Percentiles rank a stretch among this genome's conserved stretches.
Evolutionary conservation across 805 yeast species (phyloP).

Genomic region (Metschnikowia amazonensis): DNA sequence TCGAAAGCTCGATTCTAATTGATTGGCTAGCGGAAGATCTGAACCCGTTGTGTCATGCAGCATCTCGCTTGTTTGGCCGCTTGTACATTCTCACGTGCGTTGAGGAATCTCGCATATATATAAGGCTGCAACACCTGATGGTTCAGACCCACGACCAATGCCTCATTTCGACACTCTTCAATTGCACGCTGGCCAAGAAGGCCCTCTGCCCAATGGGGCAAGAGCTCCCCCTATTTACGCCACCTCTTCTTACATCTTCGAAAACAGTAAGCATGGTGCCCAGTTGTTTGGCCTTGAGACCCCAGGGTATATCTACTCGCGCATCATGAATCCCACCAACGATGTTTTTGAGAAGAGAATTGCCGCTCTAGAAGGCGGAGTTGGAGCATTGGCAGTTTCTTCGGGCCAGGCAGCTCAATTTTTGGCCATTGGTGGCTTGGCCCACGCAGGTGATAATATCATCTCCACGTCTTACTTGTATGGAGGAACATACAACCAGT

Average conservation of each 20-base stretch:
- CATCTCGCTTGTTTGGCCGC: neutral
- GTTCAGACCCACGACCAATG: constrained; percentile 19
- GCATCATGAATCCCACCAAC: constrained; percentile 89
- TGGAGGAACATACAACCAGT: constrained; percentile 96
- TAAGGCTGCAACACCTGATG: neutral
- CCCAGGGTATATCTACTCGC: constrained; percentile 82
- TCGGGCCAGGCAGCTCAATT: constrained; percentile 98
- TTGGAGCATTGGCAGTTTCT: constrained; percentile 81
- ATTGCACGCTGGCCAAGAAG: constrained; percentile 90
- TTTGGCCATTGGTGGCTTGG: constrained; percentile 75
- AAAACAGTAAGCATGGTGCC: constrained; percentile 89
- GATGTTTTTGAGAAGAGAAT: constrained; percentile 89
- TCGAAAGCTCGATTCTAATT: too few relatives aligned
- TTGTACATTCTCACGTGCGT: constrained; percentile 5
- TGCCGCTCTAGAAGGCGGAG: constrained; percentile 91
- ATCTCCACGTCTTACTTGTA: constrained; percentile 82
- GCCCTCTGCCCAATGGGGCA: constrained; percentile 61
- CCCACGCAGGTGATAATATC: constrained; percentile 86
- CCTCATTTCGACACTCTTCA: constrained; percentile 87
- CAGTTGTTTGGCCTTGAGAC: constrained; percentile 80
- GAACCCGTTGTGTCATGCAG: neutral
- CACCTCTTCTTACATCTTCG: constrained; percentile 82
- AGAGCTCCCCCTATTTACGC: constrained; percentile 95
- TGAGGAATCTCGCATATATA: constrained; percentile 2
- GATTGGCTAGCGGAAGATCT: neutral